Evolutionary conservation across 1,284 basidiomycete species (phyloP).

Genomic region (Microbotryum silenes-acaulis): DNA sequence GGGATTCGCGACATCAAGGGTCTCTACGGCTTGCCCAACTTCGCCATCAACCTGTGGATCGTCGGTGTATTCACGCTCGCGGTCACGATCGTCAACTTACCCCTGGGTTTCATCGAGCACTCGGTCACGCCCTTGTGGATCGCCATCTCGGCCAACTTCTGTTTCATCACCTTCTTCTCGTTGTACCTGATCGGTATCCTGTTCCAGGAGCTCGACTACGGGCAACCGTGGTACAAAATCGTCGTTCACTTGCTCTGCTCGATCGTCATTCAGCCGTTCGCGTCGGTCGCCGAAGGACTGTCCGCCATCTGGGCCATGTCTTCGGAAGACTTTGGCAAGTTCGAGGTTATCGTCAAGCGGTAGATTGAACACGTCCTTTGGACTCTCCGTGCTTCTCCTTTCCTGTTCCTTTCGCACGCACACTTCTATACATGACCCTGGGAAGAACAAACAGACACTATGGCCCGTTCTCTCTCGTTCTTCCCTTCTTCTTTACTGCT

Average conservation of each 20-base stretch:
- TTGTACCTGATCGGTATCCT: slow-evolving; percentile 39
- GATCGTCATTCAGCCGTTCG: slow-evolving; percentile 40
- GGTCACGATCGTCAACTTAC: slow-evolving; percentile 43
- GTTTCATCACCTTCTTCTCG: slow-evolving; percentile 42
- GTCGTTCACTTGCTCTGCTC: slow-evolving; percentile 37
- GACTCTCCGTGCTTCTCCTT: background rate
- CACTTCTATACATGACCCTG: background rate
- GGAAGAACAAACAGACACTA: too few species aligned
- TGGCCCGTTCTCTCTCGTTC: background rate
- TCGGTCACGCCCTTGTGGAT: slow-evolving; percentile 41
- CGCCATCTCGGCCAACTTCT: slow-evolving; percentile 42
- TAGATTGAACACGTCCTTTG: slow-evolving; percentile 1
- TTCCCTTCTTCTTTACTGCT: background rate
- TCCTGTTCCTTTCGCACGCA: background rate
- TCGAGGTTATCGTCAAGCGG: slow-evolving; percentile 31
- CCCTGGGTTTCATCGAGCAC: slow-evolving; percentile 39
- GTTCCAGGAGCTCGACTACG: slow-evolving; percentile 39
- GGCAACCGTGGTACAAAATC: slow-evolving; percentile 39
- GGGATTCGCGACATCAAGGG: slow-evolving; percentile 38
- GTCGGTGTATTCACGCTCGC: slow-evolving; percentile 44
- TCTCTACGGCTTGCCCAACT: slow-evolving; percentile 41
- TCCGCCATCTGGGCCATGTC: slow-evolving; percentile 43
- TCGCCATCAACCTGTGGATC: slow-evolving; percentile 44
- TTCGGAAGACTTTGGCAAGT: slow-evolving; percentile 33
- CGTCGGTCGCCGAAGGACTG: slow-evolving; percentile 41